Base-by-base conservation (phyloP, 768 basidiomycete species). In the Gautieria morchelliformis region DNA sequence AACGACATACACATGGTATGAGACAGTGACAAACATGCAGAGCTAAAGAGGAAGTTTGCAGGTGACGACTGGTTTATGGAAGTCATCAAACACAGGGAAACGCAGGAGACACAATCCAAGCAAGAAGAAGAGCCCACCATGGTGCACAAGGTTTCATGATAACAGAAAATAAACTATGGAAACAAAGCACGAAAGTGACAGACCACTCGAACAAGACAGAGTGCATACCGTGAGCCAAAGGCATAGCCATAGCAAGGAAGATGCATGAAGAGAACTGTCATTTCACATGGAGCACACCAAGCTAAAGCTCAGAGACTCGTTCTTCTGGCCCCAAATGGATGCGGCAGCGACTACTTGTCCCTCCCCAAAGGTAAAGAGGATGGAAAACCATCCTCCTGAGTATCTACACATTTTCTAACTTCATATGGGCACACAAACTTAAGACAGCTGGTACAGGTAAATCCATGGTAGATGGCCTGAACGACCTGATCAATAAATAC, bases 101-200 rank as follows among this genome's bases (percentile, higher is more conserved):
- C 12, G 9, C 40, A 41, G n/a, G 14, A 8, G 14, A 14, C 40
- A 41, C 40, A 4, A 41, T n/a, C 3, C 4, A 4, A 41, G 40
- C 12, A 41, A 14, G 14, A 41, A 4, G 40, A 4, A 4, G n/a
- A n/a, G 40, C 40, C 12, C n/a, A n/a, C 2, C 40, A 41, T 12
- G 4, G 9, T 4, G 12, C 40, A n/a, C 40, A 14, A 14, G 40
- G n/a, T 3, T 41, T 14, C 40, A 41, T 41, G 40, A n/a, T 41
- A 41, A n/a, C 3, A 14, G 40, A 62, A 1, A 59, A 57, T 20
- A 58, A 66, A 62, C 1, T 64, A 58, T 54, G 62, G 72, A 40
- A 68, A 62, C 64, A 59, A 40, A 4, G 54, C 64, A 7, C 60
- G 50, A 35, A 62, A 56, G 7, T 57, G 45, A 3, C 42, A 32